These are phyloP conservation scores for Geotrichum bryndzae DNA, from an alignment of 1,139 yeast species.

Conservation along the genomic window DNA sequence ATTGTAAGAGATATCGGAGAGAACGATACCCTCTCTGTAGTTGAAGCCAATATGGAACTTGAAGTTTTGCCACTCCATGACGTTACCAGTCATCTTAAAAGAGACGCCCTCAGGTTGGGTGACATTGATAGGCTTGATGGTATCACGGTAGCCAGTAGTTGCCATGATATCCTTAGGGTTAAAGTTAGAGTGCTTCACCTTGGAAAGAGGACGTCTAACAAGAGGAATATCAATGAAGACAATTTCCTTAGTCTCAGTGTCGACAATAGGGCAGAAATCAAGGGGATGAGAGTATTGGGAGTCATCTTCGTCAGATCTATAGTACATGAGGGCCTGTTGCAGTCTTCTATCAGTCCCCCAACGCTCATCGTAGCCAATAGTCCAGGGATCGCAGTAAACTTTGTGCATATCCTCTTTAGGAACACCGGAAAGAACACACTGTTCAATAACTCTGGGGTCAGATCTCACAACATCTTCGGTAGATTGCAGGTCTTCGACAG, in stretches of 20 bases:
- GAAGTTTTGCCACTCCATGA: constrained; percentile 72
- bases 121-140: constrained; percentile 56
- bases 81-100: constrained; percentile 60
- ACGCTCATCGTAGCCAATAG: constrained; percentile 78
- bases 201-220: constrained; percentile 66
- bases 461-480: constrained; percentile 61
- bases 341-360: constrained; percentile 72
- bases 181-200: constrained; percentile 61
- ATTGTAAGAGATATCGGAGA: constrained; percentile 64
- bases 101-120: constrained; percentile 81
- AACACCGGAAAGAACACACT: constrained; percentile 63
- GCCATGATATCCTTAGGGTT: constrained; percentile 58
- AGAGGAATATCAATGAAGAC: constrained; percentile 69
- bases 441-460: constrained; percentile 66
- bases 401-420: constrained; percentile 61
- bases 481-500: constrained; percentile 57
- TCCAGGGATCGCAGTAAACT: constrained; percentile 82
- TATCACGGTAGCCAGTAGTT: constrained; percentile 55
- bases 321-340: constrained; percentile 76
- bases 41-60: constrained; percentile 74
- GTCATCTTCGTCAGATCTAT: constrained; percentile 71
- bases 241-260: constrained; percentile 62
- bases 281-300: constrained; percentile 79
- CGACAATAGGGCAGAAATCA: constrained; percentile 78
- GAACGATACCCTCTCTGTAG: constrained; percentile 78